These are phyloP conservation scores for Aspergillus heteromorphus DNA, from an alignment of 495 filamentous ascomycete genomes.

Conservation along the genomic window DNA sequence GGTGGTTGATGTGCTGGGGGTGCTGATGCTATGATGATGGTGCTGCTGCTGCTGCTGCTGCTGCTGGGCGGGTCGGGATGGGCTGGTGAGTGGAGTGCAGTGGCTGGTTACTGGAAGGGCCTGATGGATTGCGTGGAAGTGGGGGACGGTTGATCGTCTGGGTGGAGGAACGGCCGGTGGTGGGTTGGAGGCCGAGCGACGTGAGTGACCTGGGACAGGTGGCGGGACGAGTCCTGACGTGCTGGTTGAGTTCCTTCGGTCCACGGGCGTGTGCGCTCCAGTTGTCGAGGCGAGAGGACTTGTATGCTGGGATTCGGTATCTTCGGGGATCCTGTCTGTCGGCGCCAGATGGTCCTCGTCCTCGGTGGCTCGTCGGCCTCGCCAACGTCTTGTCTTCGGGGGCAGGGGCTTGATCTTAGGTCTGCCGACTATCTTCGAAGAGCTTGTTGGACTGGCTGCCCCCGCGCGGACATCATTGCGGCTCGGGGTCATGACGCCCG, in stretches of 20 bases:
- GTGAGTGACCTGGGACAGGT: constrained; percentile 18
- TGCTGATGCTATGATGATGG: not conserved
- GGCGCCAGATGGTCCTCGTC: no score
- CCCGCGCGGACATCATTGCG: constrained; percentile 34
- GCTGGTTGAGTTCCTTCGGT: constrained; percentile 26
- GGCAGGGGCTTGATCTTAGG: constrained; percentile 40
- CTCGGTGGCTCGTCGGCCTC: constrained; percentile 31
- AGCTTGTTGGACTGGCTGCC: constrained; percentile 15
- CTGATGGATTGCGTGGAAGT: constrained; percentile 3
- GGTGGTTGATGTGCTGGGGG: not conserved
- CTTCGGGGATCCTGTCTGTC: constrained; percentile 24
- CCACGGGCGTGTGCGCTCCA: constrained; percentile 8
- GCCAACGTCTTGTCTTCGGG: constrained; percentile 41
- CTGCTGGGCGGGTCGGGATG: constrained; percentile 6
- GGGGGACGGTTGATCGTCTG: constrained; percentile 28
- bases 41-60: no score
- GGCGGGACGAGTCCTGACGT: constrained; percentile 23
- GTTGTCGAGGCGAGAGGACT: constrained; percentile 18
- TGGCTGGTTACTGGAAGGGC: constrained; percentile 17
- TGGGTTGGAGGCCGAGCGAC: constrained; percentile 37
- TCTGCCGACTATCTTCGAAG: constrained; percentile 9
- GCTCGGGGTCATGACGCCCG: constrained; percentile 79
- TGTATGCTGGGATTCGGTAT: constrained; percentile 5
- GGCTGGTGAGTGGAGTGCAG: constrained; percentile 16
- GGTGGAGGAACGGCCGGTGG: constrained; percentile 39